Evolutionary conservation across 2,329 filamentous ascomycete genomes (phyloP).

Genomic region (Phyllosticta paracitricarpa): DNA sequence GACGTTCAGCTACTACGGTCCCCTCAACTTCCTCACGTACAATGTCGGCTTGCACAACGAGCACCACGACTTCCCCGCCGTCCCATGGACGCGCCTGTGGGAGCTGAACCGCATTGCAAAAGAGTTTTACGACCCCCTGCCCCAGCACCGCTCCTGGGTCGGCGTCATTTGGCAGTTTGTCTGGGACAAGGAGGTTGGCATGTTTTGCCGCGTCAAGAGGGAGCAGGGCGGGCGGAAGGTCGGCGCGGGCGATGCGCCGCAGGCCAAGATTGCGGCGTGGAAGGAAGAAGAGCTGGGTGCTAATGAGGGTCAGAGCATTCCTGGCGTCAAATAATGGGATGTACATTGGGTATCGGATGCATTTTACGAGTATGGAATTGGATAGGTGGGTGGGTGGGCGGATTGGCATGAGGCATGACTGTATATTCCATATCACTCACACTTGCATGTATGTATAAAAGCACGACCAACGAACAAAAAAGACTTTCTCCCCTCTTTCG

Average conservation of each 20-base stretch:
- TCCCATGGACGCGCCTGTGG: conserved; percentile 85
- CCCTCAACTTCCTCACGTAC: conserved; percentile 85
- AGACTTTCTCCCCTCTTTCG: no score
- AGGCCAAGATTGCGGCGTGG: conserved; percentile 22
- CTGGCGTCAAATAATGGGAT: conserved; percentile 22
- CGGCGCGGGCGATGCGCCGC: conserved; percentile 23
- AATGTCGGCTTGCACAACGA: conserved; percentile 98
- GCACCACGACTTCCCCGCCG: conserved; percentile 95
- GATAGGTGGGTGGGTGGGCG: no score
- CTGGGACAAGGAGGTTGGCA: conserved; percentile 75
- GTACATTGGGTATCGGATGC: no score
- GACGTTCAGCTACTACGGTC: conserved; percentile 94
- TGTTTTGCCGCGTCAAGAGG: conserved; percentile 89
- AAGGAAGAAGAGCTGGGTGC: conserved; percentile 39
- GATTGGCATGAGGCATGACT: no score
- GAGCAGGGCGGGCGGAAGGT: conserved; percentile 62
- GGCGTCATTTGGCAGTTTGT: conserved; percentile 95
- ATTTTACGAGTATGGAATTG: no score
- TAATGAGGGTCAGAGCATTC: conserved; percentile 37
- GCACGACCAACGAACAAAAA: no score
- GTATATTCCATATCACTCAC: no score
- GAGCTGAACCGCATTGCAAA: conserved; percentile 67
- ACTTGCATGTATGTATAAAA: no score
- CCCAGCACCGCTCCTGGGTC: conserved; percentile 80
- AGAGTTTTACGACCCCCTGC: conserved; percentile 87